These are phyloP conservation scores for Populus deltoides DNA, from an alignment of 345 rosid genomes.

Conservation along the genomic window DNA sequence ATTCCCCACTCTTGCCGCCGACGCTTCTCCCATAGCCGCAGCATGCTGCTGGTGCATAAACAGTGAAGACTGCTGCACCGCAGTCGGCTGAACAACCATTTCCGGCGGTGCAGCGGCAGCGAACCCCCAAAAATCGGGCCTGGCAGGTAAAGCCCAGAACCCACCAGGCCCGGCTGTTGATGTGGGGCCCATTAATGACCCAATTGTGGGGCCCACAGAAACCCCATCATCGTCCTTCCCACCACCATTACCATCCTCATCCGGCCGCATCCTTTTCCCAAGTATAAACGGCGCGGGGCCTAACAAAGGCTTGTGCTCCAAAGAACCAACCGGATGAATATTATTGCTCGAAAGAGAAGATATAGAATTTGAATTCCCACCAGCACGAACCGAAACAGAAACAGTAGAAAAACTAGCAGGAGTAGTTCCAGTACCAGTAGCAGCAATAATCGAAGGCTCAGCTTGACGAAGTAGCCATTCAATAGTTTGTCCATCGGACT, in stretches of 20 bases:
- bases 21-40: constrained; percentile 78
- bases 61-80: constrained; percentile 44
- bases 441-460: constrained; percentile 97
- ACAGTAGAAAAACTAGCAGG: constrained; percentile 88
- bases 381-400: constrained; percentile 62
- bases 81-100: constrained; percentile 55
- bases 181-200: constrained; percentile 9
- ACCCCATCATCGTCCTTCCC: constrained; percentile 22
- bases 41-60: constrained; percentile 71
- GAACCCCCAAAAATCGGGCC: constrained; percentile 90
- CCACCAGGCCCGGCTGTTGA: constrained; percentile 41
- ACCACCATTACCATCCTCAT: constrained; percentile 6
- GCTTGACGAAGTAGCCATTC: constrained; percentile 99
- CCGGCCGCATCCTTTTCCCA: constrained; percentile 66
- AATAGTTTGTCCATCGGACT: constrained; percentile 97
- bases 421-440: constrained; percentile 94
- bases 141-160: constrained; percentile 81
- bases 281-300: constrained; percentile 79
- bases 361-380: constrained; percentile 46
- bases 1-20: constrained; percentile 34
- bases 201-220: constrained; percentile 4
- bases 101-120: constrained; percentile 59
- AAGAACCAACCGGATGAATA: not conserved
- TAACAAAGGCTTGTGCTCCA: constrained; percentile 74
- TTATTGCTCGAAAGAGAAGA: constrained; percentile 15